Evolutionary conservation across 371 early-diverging fungal species (phyloP).

Genomic region (Apophysomyces elegans): DNA sequence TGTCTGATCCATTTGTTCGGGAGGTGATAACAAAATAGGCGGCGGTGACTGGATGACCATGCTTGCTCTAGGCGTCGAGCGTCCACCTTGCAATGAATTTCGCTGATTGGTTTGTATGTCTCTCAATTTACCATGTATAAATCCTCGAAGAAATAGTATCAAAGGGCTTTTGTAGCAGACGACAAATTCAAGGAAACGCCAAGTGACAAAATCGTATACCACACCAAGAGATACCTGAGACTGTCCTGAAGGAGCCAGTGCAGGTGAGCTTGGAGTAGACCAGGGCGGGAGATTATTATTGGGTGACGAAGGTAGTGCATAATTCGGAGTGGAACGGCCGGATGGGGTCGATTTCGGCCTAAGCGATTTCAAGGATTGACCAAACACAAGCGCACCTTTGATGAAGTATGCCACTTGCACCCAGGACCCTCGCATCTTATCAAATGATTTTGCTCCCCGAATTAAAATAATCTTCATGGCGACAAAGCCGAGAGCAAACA

Average conservation of each 20-base stretch:
- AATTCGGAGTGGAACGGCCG: constrained; percentile 23
- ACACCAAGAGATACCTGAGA: constrained; percentile 23
- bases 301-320: constrained; percentile 3
- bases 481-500: constrained; percentile 53
- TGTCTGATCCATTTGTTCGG: neutral
- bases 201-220: constrained; percentile 55
- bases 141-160: constrained; percentile 52
- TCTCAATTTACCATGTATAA: constrained; percentile 51
- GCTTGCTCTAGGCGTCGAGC: constrained; percentile 9
- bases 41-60: neutral
- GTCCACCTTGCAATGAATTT: neutral
- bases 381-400: constrained; percentile 42
- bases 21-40: constrained; percentile 3
- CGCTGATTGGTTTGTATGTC: constrained; percentile 16
- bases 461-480: constrained; percentile 63
- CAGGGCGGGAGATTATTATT: neutral
- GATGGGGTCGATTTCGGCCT: constrained; percentile 12
- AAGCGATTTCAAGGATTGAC: constrained; percentile 32
- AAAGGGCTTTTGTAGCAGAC: constrained; percentile 54
- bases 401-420: constrained; percentile 44
- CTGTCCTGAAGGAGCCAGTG: constrained; percentile 7
- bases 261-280: constrained; percentile 23
- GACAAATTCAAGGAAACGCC: constrained; percentile 63
- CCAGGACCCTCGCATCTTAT: constrained; percentile 51
- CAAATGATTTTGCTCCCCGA: constrained; percentile 47